Base-by-base conservation (phyloP, 805 yeast species). In the Zygosaccharomyces siamensis region DNA sequence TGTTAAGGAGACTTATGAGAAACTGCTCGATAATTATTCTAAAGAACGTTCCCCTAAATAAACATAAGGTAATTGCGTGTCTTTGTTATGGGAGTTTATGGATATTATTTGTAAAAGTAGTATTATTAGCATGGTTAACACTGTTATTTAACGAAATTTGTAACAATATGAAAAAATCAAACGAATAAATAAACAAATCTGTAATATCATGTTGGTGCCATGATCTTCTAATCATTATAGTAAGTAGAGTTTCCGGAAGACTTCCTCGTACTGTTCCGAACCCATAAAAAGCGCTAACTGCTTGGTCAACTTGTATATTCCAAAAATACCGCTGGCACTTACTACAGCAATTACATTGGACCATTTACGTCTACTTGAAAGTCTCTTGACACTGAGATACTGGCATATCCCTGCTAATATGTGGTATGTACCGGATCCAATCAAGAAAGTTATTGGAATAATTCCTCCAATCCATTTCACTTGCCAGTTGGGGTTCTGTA, bases 1-100 rank as follows among this genome's bases (percentile, higher is more conserved):
- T 3, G 86, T 84, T n/a, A 84, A 82, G 61, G 86, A 82, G 59
- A 85, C 80, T 3, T 85, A 84, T 58, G 92, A 85, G 53, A 83
- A 82, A 61, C 67, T 85, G 41, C 70, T 85, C 59, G 83, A 84
- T 56, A 83, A 83, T 57, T 81, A 85, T 27, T 80, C 83, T 24
- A 71, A 45, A 47, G 55, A 48, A 10, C 52, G 55, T 24, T 46
- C 52, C 10, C 39, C 46, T 12, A 43, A 43, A 24, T 43, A 20
- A 41, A 41, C 33, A 12, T 21, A 14, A 8, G 12, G 23, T 23
- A 36, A 26, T 28, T 40, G 26, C 45, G 30, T 45, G 28, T 46
- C 16, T 26, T 12, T n/a, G 41, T 46, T 35, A 39, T 14, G 18
- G 10, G 21, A 20, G 12, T 11, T 33, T 30, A 27, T 14, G 27